These are phyloP conservation scores for Fusarium buharicum DNA, from an alignment of 2,329 filamentous ascomycete genomes.

Conservation along the genomic window DNA sequence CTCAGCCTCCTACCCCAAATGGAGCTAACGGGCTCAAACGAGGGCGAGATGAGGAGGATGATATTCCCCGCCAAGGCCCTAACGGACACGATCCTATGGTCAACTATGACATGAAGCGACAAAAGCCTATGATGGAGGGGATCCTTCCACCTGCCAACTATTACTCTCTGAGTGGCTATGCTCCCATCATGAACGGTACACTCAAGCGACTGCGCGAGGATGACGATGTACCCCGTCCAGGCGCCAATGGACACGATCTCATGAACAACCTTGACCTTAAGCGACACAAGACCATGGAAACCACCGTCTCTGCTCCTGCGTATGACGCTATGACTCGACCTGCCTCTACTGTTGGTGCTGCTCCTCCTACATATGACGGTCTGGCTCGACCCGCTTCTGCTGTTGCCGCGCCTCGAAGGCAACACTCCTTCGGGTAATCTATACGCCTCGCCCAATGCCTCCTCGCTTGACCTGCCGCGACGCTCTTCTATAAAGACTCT, in stretches of 20 bases:
- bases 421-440: conserved; percentile 45
- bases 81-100: conserved; percentile 51
- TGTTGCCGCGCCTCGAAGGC: conserved; percentile 51
- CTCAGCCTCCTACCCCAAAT: conserved; percentile 63
- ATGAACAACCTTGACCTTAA: conserved; percentile 71
- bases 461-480: neutral
- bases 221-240: conserved; percentile 68
- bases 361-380: conserved; percentile 22
- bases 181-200: conserved; percentile 64
- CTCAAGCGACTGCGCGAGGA: conserved; percentile 66
- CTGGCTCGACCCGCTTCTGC: conserved; percentile 25
- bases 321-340: conserved; percentile 64
- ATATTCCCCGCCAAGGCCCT: conserved; percentile 50
- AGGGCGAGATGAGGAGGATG: conserved; percentile 66
- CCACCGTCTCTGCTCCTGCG: conserved; percentile 60
- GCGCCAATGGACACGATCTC: conserved; percentile 58
- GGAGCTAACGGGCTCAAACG: conserved; percentile 64
- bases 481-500: neutral
- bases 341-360: conserved; percentile 55
- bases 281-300: conserved; percentile 80
- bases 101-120: conserved; percentile 77
- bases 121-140: conserved; percentile 76
- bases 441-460: neutral
- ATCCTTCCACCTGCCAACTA: conserved; percentile 51
- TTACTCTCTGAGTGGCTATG: conserved; percentile 25